A percentile compares a stretch with the other conserved stretches of the same genome.
Conservation (phyloP, 768 basidiomycete genomes). For the Gloeophyllum trabeum region DNA sequence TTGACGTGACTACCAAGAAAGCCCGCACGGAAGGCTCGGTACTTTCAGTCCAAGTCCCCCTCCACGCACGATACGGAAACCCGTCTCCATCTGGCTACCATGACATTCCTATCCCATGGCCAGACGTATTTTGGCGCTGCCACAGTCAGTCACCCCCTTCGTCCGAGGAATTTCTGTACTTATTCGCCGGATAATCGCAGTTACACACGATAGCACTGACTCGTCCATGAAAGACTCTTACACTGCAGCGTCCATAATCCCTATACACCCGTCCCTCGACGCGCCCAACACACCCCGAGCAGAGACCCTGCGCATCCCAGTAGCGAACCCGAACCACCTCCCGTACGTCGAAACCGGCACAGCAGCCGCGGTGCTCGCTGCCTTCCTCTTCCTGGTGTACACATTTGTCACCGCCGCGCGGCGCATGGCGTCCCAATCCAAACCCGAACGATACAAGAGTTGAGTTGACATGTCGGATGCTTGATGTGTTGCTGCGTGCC, state of each 20-base stretch:
- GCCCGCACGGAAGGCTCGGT: constrained; percentile 1
- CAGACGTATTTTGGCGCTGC: constrained; percentile 23
- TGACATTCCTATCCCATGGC: constrained; percentile 13
- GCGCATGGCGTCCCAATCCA: constrained; percentile 11
- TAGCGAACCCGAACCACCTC: constrained; percentile 20
- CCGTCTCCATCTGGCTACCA: constrained; percentile 5
- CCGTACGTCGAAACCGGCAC: constrained; percentile 25
- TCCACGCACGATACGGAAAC: constrained; percentile 32
- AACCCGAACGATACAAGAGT: too few species aligned
- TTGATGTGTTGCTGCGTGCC: constrained; percentile 16
- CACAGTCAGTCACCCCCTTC: constrained; percentile 5
- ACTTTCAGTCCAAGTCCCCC: constrained; percentile 22
- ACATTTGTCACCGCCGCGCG: constrained; percentile 15
- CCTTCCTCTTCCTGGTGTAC: constrained; percentile 22
- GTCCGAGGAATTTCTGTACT: not conserved
- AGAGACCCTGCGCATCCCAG: constrained; percentile 14
- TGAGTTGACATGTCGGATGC: too few species aligned
- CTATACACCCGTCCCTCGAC: not conserved
- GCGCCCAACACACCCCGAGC: not conserved
- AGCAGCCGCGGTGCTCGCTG: constrained; percentile 14
- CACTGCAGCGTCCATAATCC: not conserved
- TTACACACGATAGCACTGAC: not conserved
- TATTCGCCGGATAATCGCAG: not conserved
- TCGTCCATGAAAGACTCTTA: not conserved
- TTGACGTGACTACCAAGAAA: constrained; percentile 14